A percentile compares a stretch with the other conserved stretches of the same genome.
phyloP scores from a whole-genome alignment of 148 eudicot species.

The Silene latifolia region DNA sequence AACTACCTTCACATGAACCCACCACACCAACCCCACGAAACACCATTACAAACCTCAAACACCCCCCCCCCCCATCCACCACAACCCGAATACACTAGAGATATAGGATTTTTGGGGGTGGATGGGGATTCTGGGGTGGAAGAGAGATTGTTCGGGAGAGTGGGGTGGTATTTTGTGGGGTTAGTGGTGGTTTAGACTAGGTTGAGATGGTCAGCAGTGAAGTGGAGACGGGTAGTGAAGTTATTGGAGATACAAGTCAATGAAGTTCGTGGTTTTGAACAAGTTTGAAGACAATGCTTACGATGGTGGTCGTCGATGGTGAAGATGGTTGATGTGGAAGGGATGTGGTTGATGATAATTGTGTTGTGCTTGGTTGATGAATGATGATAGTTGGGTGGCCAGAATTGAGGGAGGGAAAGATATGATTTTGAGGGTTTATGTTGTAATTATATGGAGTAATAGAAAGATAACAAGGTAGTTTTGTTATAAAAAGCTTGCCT shows the following conservation, averaged over 20 bases:
- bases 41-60: neutral
- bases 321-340: neutral
- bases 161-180: too few species aligned
- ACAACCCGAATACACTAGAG: neutral
- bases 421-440: neutral
- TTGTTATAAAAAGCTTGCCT: neutral
- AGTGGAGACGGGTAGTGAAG: neutral
- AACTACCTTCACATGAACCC: neutral
- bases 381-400: neutral
- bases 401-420: neutral
- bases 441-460: neutral
- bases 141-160: too few species aligned
- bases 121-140: too few species aligned
- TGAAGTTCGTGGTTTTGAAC: neutral
- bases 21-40: neutral
- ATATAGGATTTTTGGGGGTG: too few species aligned
- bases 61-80: neutral
- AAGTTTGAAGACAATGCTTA: neutral
- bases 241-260: too few species aligned
- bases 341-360: neutral
- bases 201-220: too few species aligned
- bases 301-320: neutral
- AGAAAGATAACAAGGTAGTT: neutral
- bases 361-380: neutral
- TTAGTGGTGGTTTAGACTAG: too few species aligned